phyloP scores from a whole-genome alignment of 169 alveolate genomes.

The Plasmodium falciparum region DNA sequence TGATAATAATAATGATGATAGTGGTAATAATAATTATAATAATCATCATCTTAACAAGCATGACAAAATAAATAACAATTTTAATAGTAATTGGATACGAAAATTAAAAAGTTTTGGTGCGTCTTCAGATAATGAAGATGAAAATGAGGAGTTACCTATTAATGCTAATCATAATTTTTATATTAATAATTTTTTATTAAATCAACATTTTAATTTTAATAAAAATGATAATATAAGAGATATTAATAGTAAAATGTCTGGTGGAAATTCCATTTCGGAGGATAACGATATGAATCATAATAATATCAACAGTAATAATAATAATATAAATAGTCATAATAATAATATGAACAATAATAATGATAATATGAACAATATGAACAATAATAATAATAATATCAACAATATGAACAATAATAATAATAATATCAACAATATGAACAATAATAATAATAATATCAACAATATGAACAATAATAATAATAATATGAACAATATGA shows the following conservation, averaged over 20 bases:
- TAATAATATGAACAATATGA: too few species aligned
- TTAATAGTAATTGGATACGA: constrained; percentile 1
- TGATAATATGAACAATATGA: not conserved
- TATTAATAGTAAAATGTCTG: too few species aligned
- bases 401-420: too few species aligned
- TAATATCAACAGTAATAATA: not conserved
- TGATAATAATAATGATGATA: not conserved
- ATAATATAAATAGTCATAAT: not conserved
- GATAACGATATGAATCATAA: too few species aligned
- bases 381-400: not conserved
- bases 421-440: not conserved
- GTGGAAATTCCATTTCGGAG: too few species aligned
- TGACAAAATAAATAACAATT: not conserved
- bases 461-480: not conserved
- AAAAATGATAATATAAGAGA: too few species aligned
- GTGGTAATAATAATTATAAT: constrained; percentile 4
- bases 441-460: constrained; percentile 1
- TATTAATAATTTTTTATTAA: not conserved
- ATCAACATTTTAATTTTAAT: too few species aligned
- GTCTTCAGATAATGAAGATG: not conserved
- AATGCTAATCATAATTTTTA: constrained; percentile 3
- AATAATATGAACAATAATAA: constrained; percentile 1
- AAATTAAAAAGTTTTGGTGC: constrained; percentile 1
- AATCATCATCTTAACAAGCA: not conserved
- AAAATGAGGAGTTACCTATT: constrained; percentile 5